Conservation (phyloP, 257 asterid species). For the Fraxinus anomala region DNA sequence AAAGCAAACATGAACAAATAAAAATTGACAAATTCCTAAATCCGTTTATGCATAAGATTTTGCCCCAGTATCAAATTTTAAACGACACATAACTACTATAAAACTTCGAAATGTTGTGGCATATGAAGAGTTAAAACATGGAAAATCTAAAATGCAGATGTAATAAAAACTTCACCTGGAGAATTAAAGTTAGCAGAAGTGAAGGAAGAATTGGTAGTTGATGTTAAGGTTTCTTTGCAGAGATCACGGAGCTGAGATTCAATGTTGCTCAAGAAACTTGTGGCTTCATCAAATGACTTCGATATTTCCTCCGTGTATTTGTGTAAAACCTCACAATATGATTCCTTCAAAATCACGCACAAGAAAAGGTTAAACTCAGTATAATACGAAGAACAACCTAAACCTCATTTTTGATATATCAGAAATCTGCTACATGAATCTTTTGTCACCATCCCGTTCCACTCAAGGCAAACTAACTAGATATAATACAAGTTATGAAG, state of each 20-base stretch:
- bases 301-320: slow-evolving; percentile 67
- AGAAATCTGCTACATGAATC: neutral
- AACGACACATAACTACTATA: neutral
- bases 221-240: slow-evolving; percentile 58
- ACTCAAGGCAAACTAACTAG: neutral
- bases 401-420: too few relatives aligned
- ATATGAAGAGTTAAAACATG: neutral
- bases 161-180: slow-evolving; percentile 24
- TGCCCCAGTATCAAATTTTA: neutral
- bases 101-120: neutral
- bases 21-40: neutral
- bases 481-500: too few relatives aligned
- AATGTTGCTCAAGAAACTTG: slow-evolving; percentile 62
- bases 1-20: neutral
- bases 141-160: neutral
- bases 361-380: neutral
- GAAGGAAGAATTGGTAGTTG: slow-evolving; percentile 34
- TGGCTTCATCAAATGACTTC: slow-evolving; percentile 80
- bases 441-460: neutral
- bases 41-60: neutral
- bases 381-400: neutral
- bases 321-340: slow-evolving; percentile 63
- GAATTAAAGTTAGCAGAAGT: slow-evolving; percentile 34
- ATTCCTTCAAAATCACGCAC: slow-evolving; percentile 42
- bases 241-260: slow-evolving; percentile 66